These are phyloP conservation scores for Cyclotella atomus DNA, from an alignment of 108 stramenopile species.

Conservation along the genomic window DNA sequence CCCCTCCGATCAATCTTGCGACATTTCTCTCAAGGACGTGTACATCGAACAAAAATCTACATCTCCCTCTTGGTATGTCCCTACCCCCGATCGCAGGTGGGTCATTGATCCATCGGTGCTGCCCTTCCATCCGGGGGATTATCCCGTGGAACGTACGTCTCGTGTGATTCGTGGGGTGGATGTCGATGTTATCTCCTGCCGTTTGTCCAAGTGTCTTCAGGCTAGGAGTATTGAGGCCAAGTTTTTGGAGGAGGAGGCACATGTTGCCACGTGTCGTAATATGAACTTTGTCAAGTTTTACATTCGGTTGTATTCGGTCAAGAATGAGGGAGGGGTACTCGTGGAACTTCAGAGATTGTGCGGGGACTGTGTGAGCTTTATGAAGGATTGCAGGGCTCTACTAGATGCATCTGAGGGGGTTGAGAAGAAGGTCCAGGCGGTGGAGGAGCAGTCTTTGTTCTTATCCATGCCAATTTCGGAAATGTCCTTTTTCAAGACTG, in stretches of 20 bases:
- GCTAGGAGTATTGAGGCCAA: constrained; percentile 66
- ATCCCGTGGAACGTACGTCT: constrained; percentile 58
- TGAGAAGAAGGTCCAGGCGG: neutral
- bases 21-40: neutral
- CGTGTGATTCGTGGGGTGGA: constrained; percentile 50
- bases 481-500: constrained; percentile 61
- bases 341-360: constrained; percentile 75
- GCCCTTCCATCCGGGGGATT: constrained; percentile 25
- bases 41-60: neutral
- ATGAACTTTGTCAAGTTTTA: constrained; percentile 70
- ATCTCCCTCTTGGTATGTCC: neutral
- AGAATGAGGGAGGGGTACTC: constrained; percentile 48
- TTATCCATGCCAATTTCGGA: constrained; percentile 50
- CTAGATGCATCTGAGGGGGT: constrained; percentile 72
- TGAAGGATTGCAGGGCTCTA: constrained; percentile 68
- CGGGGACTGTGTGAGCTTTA: constrained; percentile 66
- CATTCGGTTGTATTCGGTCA: constrained; percentile 62
- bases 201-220: constrained; percentile 65
- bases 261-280: constrained; percentile 70
- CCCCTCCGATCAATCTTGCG: neutral
- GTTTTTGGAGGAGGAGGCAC: constrained; percentile 51
- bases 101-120: constrained; percentile 22
- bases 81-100: constrained; percentile 22
- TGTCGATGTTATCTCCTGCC: constrained; percentile 53
- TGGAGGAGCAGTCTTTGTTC: constrained; percentile 20